A percentile compares a stretch with the other conserved stretches of the same genome.
Conservation (phyloP, 192 early-diverging fungal species). For the Entrophospora sp. region DNA sequence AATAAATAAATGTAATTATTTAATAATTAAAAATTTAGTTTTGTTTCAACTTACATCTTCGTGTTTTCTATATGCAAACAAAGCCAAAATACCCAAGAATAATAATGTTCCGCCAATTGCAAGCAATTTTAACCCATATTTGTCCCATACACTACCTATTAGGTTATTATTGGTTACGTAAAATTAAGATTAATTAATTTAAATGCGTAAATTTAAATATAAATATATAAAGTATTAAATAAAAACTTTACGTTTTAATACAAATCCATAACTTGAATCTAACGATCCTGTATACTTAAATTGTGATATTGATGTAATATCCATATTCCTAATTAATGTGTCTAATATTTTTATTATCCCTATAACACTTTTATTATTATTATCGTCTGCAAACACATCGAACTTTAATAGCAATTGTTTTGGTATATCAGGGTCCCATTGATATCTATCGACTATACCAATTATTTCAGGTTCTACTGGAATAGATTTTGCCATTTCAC, state of each 20-base stretch:
- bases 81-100: neutral
- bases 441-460: neutral
- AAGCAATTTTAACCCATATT: neutral
- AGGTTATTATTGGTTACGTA: neutral
- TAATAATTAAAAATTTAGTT: neutral
- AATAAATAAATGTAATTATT: neutral
- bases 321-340: neutral
- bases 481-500: neutral
- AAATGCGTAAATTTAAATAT: neutral
- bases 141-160: neutral
- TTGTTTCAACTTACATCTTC: neutral
- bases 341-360: neutral
- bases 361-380: neutral
- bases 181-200: neutral
- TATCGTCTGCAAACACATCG: neutral
- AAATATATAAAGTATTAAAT: too few species aligned
- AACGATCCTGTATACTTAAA: neutral
- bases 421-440: neutral
- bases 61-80: neutral
- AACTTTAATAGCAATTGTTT: constrained; percentile 3
- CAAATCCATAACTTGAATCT: neutral
- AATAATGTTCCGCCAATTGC: neutral
- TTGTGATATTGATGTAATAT: neutral
- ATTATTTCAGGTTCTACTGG: neutral
- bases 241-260: neutral